phyloP scores from a whole-genome alignment of 2,329 filamentous ascomycete species.

The Cladophialophora chaetospira region DNA sequence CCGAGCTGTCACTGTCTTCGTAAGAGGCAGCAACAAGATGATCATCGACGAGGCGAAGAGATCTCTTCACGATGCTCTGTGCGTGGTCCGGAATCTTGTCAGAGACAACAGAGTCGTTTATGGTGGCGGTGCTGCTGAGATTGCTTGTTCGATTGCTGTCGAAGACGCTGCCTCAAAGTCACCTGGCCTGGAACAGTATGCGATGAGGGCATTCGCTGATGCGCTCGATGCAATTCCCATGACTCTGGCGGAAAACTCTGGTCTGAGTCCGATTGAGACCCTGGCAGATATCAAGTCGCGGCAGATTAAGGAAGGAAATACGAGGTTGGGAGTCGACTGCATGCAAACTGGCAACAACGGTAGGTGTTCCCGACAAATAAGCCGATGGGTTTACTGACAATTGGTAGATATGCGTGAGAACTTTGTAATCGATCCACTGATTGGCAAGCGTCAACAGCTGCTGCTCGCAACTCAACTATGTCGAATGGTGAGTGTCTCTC shows the following conservation, averaged over 20 bases:
- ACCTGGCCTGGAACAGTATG: conserved; percentile 96
- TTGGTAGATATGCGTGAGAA: conserved; percentile 85
- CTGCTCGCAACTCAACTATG: conserved; percentile 95
- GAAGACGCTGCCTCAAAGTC: conserved; percentile 94
- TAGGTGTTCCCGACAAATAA: conserved; percentile 37
- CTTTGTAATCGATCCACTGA: conserved; percentile 97
- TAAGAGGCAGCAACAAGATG: conserved; percentile 99
- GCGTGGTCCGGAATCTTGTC: conserved; percentile 95
- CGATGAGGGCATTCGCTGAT: conserved; percentile 96
- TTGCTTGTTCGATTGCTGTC: conserved; percentile 93
- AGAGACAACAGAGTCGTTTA: conserved; percentile 97
- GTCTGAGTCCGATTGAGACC: conserved; percentile 92
- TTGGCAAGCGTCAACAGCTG: conserved; percentile 96
- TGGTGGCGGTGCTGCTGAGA: conserved; percentile 93
- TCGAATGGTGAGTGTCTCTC: conserved; percentile 66
- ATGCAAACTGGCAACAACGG: conserved; percentile 91
- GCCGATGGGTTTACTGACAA: conserved; percentile 16
- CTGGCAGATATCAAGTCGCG: conserved; percentile 93
- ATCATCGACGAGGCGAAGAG: conserved; percentile 99
- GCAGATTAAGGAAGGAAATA: conserved; percentile 83
- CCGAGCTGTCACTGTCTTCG: conserved; percentile 91
- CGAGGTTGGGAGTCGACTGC: conserved; percentile 89
- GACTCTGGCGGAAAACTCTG: conserved; percentile 96
- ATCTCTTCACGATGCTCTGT: conserved; percentile 94
- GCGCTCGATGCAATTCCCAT: conserved; percentile 91